These are phyloP conservation scores for Tricholoma matsutake DNA, from an alignment of 768 basidiomycete species.

Conservation along the genomic window DNA sequence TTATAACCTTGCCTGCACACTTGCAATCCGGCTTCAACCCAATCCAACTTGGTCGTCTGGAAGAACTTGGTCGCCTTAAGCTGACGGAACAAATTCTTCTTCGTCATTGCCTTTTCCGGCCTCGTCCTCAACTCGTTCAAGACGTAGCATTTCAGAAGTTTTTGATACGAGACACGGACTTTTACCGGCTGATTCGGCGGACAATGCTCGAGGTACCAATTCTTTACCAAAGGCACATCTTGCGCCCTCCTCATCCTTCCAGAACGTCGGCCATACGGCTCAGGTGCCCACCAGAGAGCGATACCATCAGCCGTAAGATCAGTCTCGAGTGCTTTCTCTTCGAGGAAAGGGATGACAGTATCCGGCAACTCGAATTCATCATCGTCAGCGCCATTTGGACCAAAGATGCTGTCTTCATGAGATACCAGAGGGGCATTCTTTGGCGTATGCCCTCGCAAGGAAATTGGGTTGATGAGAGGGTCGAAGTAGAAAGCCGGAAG, in stretches of 20 bases:
- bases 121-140: conserved; percentile 89
- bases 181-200: conserved; percentile 96
- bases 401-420: conserved; percentile 93
- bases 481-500: conserved; percentile 99
- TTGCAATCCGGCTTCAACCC: conserved; percentile 98
- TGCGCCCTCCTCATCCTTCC: conserved; percentile 93
- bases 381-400: conserved; percentile 79
- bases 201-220: conserved; percentile 98
- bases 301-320: conserved; percentile 96
- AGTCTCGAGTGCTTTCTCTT: conserved; percentile 75
- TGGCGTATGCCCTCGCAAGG: conserved; percentile 78
- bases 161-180: conserved; percentile 98
- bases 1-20: conserved; percentile 99
- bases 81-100: conserved; percentile 95
- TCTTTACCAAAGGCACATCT: conserved; percentile 94
- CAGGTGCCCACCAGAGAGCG: conserved; percentile 97
- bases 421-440: conserved; percentile 81
- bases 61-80: conserved; percentile 99
- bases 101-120: conserved; percentile 94
- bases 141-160: conserved; percentile 92
- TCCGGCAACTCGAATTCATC: conserved; percentile 88
- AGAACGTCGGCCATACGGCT: conserved; percentile 90
- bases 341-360: conserved; percentile 74
- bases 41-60: conserved; percentile 96
- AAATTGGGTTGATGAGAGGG: conserved; percentile 97